Conservation (phyloP, 176 grass and related monocot species). For the Aegilops umbellulata region DNA sequence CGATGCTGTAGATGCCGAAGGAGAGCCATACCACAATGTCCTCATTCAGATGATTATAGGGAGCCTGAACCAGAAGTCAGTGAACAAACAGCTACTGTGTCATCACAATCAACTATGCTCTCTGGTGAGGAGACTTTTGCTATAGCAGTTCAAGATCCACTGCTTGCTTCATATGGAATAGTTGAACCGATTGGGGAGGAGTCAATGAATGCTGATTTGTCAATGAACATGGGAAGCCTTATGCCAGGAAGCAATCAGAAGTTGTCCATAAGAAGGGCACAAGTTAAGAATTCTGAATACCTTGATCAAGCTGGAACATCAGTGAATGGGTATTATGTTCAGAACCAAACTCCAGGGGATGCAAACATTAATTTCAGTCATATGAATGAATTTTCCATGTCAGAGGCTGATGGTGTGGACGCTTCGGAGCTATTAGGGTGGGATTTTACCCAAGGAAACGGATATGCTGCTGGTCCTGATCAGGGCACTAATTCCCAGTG, state of each 20-base stretch:
- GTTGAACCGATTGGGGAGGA: conserved; percentile 43
- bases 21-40: conserved; percentile 76
- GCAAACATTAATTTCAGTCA: conserved; percentile 34
- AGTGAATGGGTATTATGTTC: conserved; percentile 24
- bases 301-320: conserved; percentile 23
- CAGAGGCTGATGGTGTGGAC: conserved; percentile 39
- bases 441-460: conserved; percentile 53
- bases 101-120: conserved; percentile 40
- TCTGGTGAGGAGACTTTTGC: conserved; percentile 34
- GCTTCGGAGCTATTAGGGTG: conserved; percentile 53
- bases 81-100: conserved; percentile 53
- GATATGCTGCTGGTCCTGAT: conserved; percentile 26
- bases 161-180: conserved; percentile 54
- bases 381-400: conserved; percentile 38
- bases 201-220: conserved; percentile 37
- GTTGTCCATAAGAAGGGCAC: conserved; percentile 79
- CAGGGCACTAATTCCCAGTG: conserved; percentile 27
- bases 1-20: conserved; percentile 87
- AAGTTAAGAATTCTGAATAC: conserved; percentile 47
- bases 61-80: conserved; percentile 66
- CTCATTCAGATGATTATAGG: conserved; percentile 52
- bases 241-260: conserved; percentile 53
- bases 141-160: conserved; percentile 45
- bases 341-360: conserved; percentile 34
- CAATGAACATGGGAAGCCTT: conserved; percentile 30